Conservation (phyloP, 495 filamentous ascomycete species). For the Tuber microsphaerosporum region DNA sequence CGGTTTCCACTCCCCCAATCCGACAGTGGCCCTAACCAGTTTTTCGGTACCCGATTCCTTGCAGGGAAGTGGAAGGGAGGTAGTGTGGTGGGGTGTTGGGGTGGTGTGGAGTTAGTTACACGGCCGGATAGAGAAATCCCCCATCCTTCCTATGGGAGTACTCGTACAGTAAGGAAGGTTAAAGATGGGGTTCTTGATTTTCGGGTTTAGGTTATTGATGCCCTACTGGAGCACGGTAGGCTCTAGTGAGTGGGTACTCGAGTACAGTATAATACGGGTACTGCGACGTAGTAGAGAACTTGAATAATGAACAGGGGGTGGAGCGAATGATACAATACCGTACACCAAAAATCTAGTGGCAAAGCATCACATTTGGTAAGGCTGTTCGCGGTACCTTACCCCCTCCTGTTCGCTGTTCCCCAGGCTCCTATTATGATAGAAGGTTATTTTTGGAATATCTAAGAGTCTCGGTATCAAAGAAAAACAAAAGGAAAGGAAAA, state of each 20-base stretch:
- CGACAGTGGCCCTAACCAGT: no score
- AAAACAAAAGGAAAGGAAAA: background rate
- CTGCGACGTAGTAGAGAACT: background rate
- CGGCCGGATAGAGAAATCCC: background rate
- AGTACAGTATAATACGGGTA: no score
- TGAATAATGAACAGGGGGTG: background rate
- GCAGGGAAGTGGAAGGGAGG: background rate
- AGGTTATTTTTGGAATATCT: background rate
- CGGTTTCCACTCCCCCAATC: no score
- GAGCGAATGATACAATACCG: background rate
- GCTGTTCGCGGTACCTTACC: background rate
- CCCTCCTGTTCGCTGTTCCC: background rate
- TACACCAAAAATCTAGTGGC: background rate
- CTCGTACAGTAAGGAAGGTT: background rate
- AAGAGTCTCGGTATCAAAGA: background rate
- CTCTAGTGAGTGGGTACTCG: background rate
- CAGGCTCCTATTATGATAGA: background rate
- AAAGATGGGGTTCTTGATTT: background rate
- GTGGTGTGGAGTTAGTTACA: background rate
- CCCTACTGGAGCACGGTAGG: background rate
- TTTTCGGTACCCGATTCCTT: no score
- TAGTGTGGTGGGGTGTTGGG: background rate
- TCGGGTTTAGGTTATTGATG: background rate
- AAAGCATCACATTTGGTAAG: background rate
- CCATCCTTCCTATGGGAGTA: no score